Evolutionary conservation across 2,329 filamentous ascomycete genomes (phyloP), one percentile per base, ranked within the genome.

Genomic region (Aspergillus bombycis): DNA sequence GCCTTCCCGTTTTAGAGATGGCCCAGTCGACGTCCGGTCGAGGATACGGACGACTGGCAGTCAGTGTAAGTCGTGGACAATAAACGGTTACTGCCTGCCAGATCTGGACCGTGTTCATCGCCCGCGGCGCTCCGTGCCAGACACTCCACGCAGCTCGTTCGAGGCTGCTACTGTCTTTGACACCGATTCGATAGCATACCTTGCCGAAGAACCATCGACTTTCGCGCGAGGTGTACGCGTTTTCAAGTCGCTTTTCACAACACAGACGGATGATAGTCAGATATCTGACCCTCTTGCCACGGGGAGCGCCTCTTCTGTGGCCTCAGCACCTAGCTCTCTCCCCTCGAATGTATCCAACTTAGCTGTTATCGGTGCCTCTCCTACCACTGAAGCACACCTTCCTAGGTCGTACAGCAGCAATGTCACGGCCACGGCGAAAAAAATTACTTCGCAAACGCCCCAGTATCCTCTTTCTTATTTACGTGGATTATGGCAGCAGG

Each of bases 401-500:
- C 21, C 60, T 1, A 58, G n/a, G 21, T 28, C 34, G 26, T 28
- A 46, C 46, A 54, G 53, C 30, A 50, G 60, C 52, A 62, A 66
- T 60, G 46, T 57, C 34, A 60, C 61, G 56, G 50, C 58, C 52
- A 32, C 59, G 45, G 45, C 32, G 6, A 19, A 12, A 30, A 21
- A n/a, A 19, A 4, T 9, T 38, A 9, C 10, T 26, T 14, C 19
- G 12, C 32, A 36, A 19, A 26, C 12, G 3, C 38, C 56, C n/a
- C 57, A 41, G 34, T 62, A 59, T 41, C 55, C 70, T 38, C 60
- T 62, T 23, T 50, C 45, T 14, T 57, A 57, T 55, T 52, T 71
- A 58, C 60, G 63, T 38, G 63, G 67, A 45, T 64, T 65, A 55
- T 77, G 72, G 72, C 75, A 77, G 75, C 75, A 72, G 73, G 75